phyloP scores from a whole-genome alignment of 2,329 filamentous ascomycete species.

The Beauveria bassiana region DNA sequence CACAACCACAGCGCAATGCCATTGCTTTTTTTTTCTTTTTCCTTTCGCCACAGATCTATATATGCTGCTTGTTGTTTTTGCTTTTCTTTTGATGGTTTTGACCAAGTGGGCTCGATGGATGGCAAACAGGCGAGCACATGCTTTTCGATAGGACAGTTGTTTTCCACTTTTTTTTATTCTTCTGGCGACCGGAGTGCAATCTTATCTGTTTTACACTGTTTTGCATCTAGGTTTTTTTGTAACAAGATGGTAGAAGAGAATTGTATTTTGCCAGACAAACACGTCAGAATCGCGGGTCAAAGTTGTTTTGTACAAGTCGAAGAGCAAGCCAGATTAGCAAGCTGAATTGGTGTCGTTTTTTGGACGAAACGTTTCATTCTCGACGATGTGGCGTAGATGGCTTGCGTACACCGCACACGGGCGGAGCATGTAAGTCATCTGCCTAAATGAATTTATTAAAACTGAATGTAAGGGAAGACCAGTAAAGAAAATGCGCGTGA shows the following conservation, averaged over 20 bases:
- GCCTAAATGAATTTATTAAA: too few species aligned
- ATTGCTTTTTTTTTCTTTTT: background rate
- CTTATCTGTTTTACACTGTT: conserved; percentile 26
- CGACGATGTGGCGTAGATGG: too few species aligned
- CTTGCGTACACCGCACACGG: too few species aligned
- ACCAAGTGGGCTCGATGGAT: conserved; percentile 26
- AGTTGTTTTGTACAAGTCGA: background rate
- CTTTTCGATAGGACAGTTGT: conserved; percentile 35
- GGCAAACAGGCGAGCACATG: conserved; percentile 23
- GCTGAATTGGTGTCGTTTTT: too few species aligned
- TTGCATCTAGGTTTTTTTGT: conserved; percentile 13
- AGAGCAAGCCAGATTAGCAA: background rate
- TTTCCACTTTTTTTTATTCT: conserved; percentile 5
- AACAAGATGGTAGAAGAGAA: background rate
- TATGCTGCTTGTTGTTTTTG: background rate
- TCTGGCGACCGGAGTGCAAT: conserved; percentile 46
- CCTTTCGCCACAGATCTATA: conserved; percentile 4
- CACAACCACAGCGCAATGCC: background rate
- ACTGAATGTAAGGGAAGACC: too few species aligned
- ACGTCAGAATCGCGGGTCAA: background rate
- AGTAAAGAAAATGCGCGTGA: too few species aligned
- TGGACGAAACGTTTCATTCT: too few species aligned
- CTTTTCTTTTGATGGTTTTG: conserved; percentile 20
- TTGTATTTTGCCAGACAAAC: background rate
- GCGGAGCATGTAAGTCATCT: too few species aligned